Evolutionary conservation across 2,329 filamentous ascomycete species (phyloP), one percentile per base, ranked within the genome.

Genomic region (Pseudogymnoascus sp.): DNA sequence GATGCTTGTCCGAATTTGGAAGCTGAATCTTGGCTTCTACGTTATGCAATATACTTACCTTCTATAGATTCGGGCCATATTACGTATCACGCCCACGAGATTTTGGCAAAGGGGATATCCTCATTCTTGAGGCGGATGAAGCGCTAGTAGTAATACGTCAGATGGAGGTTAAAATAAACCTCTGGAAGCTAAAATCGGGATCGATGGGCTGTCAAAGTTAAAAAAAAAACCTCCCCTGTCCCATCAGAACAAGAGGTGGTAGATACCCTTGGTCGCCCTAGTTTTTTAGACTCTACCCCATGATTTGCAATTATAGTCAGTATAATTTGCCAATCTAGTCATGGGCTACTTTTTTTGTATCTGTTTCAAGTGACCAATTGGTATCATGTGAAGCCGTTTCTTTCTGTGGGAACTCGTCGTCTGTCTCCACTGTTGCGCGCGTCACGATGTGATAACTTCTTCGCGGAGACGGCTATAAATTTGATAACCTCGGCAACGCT

Each of bases 81-180:
- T 68, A 79, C 76, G 1, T 78, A 72, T 59, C 71, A 74, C 44
- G 72, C 75, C 1, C 78, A 80, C 69, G 66, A 72, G 60, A 69
- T 76, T 37, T 68, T 80, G 60, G 75, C 76, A 0, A 67, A 64
- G 23, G 68, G 65, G 2, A 65, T 72, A 2, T 42, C 50, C 10
- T 46, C 59, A n/a, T 70, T 70, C 62, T 67, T 72, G 62, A 38
- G 46, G 19, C 50, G 44, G 21, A 42, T 62, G 46, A 64, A 53
- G n/a, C 46, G 46, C 9, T 53, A 53, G 26, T 15, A 7, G 26
- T 50, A 17, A 11, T 29, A 31, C n/a, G 13, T 31, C 23, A 17
- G 15, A 17, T 15, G 5, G 44, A 29, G 26, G 26, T 53, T 53
- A 13, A 53, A 19, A 31, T 53, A 53, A 31, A 6, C 23, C 26